These are phyloP conservation scores for Colletotrichum costaricense DNA, from an alignment of 2,329 filamentous ascomycete genomes.

Conservation along the genomic window DNA sequence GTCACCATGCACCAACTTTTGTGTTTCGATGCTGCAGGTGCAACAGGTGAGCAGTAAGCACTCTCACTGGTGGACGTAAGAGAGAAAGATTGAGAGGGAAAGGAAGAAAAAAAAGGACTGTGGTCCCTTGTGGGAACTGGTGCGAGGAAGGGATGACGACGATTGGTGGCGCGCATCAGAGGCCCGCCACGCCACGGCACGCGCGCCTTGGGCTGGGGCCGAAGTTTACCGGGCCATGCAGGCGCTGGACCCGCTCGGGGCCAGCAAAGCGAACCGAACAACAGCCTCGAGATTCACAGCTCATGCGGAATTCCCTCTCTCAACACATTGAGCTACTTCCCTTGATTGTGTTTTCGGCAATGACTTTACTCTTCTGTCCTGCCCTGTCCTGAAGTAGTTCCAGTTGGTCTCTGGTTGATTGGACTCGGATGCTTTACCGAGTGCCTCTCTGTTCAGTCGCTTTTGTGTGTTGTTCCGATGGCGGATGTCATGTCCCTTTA, in stretches of 20 bases:
- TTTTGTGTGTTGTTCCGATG: conserved; percentile 11
- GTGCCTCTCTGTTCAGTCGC: not conserved
- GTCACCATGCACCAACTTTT: not conserved
- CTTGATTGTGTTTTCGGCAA: no score
- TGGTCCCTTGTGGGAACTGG: not conserved
- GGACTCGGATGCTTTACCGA: not conserved
- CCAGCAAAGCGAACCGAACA: not conserved
- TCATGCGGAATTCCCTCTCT: not conserved
- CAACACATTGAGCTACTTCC: not conserved
- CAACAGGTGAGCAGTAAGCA: not conserved
- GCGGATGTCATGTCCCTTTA: conserved; percentile 17
- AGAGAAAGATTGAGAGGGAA: no score
- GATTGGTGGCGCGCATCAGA: conserved; percentile 14
- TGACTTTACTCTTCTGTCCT: not conserved
- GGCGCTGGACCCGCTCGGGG: not conserved
- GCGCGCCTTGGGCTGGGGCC: conserved; percentile 7
- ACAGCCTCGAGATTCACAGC: not conserved
- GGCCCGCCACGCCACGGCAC: conserved; percentile 19
- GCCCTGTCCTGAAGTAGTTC: not conserved
- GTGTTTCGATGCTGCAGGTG: not conserved
- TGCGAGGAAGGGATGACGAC: conserved; percentile 14
- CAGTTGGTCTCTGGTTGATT: not conserved
- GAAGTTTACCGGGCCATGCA: conserved; percentile 29
- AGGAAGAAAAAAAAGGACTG: no score
- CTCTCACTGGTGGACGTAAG: no score